Percentiles rank a stretch among this genome's conserved stretches.
phyloP scores from a whole-genome alignment of 768 basidiomycete genomes.

The Lanmaoa rubissima region DNA sequence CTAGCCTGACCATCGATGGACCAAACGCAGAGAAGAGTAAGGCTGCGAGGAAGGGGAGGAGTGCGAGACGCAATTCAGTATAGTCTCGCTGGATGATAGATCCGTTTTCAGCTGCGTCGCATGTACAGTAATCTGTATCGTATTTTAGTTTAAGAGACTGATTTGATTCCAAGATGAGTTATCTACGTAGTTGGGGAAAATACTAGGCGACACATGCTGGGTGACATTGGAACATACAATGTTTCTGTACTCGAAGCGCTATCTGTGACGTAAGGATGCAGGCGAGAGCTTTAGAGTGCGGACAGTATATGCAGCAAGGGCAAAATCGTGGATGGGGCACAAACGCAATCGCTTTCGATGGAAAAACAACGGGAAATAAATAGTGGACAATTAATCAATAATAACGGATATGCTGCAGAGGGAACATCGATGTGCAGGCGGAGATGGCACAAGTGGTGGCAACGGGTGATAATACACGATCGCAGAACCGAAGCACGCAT shows the following conservation, averaged over 20 bases:
- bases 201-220: constrained; percentile 18
- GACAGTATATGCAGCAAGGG: constrained; percentile 19
- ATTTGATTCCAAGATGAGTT: constrained; percentile 15
- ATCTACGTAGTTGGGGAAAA: constrained; percentile 17
- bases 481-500: constrained; percentile 13
- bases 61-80: constrained; percentile 75
- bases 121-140: neutral
- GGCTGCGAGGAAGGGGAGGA: constrained; percentile 60
- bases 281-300: neutral
- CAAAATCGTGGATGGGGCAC: constrained; percentile 9
- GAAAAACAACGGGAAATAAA: constrained; percentile 18
- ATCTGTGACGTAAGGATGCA: constrained; percentile 18
- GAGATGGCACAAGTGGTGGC: constrained; percentile 11
- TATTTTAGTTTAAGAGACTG: neutral
- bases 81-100: constrained; percentile 13
- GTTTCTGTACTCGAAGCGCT: constrained; percentile 22
- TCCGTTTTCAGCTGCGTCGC: neutral
- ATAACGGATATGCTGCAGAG: constrained; percentile 34
- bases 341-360: constrained; percentile 6
- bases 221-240: constrained; percentile 13
- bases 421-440: constrained; percentile 7
- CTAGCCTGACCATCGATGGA: constrained; percentile 66
- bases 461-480: constrained; percentile 22
- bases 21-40: constrained; percentile 45
- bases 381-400: constrained; percentile 35